Evolutionary conservation across 139 green algal species (phyloP), one percentile per base, ranked within the genome.

Genomic region (Parachlorella kessleri): DNA sequence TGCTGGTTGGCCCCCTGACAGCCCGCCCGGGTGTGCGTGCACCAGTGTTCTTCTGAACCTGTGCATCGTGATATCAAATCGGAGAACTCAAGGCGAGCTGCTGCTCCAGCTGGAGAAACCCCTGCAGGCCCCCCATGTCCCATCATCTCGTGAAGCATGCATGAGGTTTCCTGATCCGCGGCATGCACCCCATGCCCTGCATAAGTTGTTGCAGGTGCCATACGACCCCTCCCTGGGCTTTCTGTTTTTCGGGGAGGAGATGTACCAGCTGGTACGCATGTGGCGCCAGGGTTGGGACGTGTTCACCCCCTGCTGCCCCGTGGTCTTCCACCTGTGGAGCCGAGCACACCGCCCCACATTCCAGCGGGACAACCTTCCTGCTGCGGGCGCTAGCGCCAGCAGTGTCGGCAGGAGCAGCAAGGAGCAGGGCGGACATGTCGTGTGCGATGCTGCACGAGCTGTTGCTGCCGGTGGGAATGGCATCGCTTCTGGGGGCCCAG

Each of bases 181-280:
- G 89, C 89, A 6, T 88, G 92, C 73, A 89, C 78, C 80, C 92
- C 92, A 81, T 72, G 67, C 4, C 75, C 75, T 26, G 67, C 72
- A 21, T n/a, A 9, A 8, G 37, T 80, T 4, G 38, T 90, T 73
- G 72, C 78, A 91, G 42, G 89, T 81, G 32, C 85, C 90, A 3
- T 91, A 91, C 70, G 83, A 87, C 64, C 85, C 85, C 26, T 54
- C 84, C 69, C 87, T 95, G 54, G 87, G 84, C 3, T 84, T 91
- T 76, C 87, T 97, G 28, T 95, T 96, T 75, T 94, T 97, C 66
- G 92, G 92, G 2, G 91, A 95, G 86, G 91, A 93, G 79, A 6
- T 79, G 7, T 87, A 86, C 70, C 87, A 89, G 87, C 80, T 91
- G 67, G 83, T 80, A 26, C 87, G 88, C 26, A 78, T 94, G 78